Evolutionary conservation across 1,284 basidiomycete species (phyloP), one percentile per base, ranked within the genome.

Genomic region (Lentinula novae-zelandiae): DNA sequence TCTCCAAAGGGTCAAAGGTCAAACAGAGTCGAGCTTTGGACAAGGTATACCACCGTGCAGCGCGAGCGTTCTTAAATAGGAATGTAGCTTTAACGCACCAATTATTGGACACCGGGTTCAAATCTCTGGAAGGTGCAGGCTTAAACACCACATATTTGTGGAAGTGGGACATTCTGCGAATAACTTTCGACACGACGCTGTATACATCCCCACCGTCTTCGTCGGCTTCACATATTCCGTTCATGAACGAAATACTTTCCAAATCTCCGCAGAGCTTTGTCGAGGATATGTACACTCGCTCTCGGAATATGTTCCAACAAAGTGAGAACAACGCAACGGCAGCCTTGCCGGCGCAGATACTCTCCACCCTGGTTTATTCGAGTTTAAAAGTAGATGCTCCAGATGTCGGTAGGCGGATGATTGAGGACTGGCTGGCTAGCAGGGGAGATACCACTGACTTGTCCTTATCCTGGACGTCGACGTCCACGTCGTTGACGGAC

Each of bases 161-260:
- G 57, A 92, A 91, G 75, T 93, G 91, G 91, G 90, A 93, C 66
- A 84, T 93, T 58, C 82, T 93, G 4, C 81, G 90, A 22, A 86
- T 93, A 65, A 92, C 90, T 0, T 80, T 92, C 62, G 90, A 93
- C 69, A 85, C 86, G 0, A 90, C 87, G 0, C 73, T 90, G 34
- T 90, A 87, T 68, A 72, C 81, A 6, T 79, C 87, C 0, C 83
- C 85, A 0, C 71, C 79, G 1, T 63, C 75, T 0, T 71, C 57
- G 22, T 13, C 82, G 17, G 73, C 10, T 13, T 17, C 22, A 50
- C 49, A 50, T 17, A 70, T 88, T 27, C 85, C 87, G 0, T 62
- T 78, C 0, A 72, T 90, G 40, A 78, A 80, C 31, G 75, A 78
- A 15, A 78, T 81, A 55, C 74, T 85, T 7, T 69, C 82, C 33